phyloP scores from a whole-genome alignment of 768 basidiomycete species.

The Panus rudis region DNA sequence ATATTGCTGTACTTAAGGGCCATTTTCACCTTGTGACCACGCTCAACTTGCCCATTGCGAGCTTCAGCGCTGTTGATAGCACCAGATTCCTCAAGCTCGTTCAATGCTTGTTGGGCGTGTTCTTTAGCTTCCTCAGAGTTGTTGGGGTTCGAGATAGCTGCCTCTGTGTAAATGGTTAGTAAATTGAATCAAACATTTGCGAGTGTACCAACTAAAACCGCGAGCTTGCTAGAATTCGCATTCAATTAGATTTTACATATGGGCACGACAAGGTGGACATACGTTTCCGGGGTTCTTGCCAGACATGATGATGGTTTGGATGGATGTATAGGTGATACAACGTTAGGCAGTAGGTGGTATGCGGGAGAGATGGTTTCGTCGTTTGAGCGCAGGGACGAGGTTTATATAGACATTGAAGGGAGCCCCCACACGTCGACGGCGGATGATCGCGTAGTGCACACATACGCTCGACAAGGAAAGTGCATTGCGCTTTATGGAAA shows the following conservation, averaged over 20 bases:
- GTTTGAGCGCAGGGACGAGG: neutral
- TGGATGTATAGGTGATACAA: neutral
- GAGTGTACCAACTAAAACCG: slow-evolving; percentile 4
- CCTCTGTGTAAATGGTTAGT: slow-evolving; percentile 9
- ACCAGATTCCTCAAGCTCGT: slow-evolving; percentile 6
- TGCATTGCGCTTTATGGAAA: no score
- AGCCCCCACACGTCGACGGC: neutral
- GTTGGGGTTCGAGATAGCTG: slow-evolving; percentile 17
- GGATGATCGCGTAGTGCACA: no score
- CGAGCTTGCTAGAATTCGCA: slow-evolving; percentile 1
- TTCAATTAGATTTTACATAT: neutral
- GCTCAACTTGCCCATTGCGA: slow-evolving; percentile 2
- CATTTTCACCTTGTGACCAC: slow-evolving; percentile 5
- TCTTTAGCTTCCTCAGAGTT: slow-evolving; percentile 16
- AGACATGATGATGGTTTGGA: neutral
- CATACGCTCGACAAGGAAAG: no score
- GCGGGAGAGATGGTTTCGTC: neutral
- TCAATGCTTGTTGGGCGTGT: slow-evolving; percentile 13
- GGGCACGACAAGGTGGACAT: neutral
- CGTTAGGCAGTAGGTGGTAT: neutral
- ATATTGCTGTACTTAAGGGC: neutral
- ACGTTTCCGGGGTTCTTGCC: slow-evolving; percentile 7
- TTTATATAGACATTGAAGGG: slow-evolving; percentile 1
- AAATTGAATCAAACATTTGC: neutral
- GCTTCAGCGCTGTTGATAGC: slow-evolving; percentile 2